Percentiles rank a stretch among this genome's conserved stretches.
phyloP scores from a whole-genome alignment of 2,329 filamentous ascomycete species.

The Metarhizium humberi region DNA sequence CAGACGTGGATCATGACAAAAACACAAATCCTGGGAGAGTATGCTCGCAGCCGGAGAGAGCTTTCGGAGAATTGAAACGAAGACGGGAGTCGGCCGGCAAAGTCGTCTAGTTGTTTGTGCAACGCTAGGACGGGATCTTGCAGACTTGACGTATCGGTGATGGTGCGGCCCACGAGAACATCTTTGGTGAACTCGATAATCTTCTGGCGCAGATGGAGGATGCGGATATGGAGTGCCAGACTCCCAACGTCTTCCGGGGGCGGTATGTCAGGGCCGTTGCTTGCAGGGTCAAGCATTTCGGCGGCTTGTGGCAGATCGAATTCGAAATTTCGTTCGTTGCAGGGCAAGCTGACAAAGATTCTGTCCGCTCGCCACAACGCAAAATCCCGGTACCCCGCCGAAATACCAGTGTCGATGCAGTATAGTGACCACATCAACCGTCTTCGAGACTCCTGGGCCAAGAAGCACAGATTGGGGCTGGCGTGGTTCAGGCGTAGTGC shows the following conservation, averaged over 20 bases:
- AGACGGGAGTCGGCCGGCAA: conserved; percentile 41
- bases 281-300: conserved; percentile 38
- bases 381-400: conserved; percentile 34
- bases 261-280: conserved; percentile 29
- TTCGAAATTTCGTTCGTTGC: conserved; percentile 39
- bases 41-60: conserved; percentile 45
- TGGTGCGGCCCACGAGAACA: conserved; percentile 23
- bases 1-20: conserved; percentile 52
- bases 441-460: conserved; percentile 32
- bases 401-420: conserved; percentile 32
- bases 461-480: conserved; percentile 27
- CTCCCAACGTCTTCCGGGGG: conserved; percentile 44
- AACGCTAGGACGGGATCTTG: conserved; percentile 33
- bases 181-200: conserved; percentile 45
- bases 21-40: conserved; percentile 46
- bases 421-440: conserved; percentile 36
- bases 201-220: conserved; percentile 43
- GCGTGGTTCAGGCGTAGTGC: conserved; percentile 35
- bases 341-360: conserved; percentile 32
- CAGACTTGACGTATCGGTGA: conserved; percentile 31
- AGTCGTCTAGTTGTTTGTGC: conserved; percentile 41
- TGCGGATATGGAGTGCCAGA: conserved; percentile 45
- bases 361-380: conserved; percentile 32
- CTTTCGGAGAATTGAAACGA: conserved; percentile 50
- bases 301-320: conserved; percentile 48